phyloP scores from a whole-genome alignment of 2,329 filamentous ascomycete species.

The Cylindrodendrum hubeiense region DNA sequence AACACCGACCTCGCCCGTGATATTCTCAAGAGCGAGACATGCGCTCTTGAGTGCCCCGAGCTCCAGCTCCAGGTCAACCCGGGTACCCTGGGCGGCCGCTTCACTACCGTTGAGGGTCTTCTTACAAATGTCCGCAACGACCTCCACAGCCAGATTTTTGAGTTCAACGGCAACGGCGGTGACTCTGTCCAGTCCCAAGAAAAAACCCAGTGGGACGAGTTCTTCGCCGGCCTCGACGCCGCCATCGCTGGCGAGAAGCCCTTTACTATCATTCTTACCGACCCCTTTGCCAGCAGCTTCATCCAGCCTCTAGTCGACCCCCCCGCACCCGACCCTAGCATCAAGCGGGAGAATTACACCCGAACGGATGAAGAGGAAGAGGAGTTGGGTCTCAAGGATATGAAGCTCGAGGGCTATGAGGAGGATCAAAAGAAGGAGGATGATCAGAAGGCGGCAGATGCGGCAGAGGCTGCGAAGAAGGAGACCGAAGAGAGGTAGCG shows the following conservation, averaged over 20 bases:
- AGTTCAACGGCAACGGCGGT: constrained; percentile 76
- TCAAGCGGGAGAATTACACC: constrained; percentile 85
- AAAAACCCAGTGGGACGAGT: constrained; percentile 80
- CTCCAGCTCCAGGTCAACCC: constrained; percentile 89
- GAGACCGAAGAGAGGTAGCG: no score
- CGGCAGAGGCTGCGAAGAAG: not conserved
- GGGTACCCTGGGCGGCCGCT: constrained; percentile 93
- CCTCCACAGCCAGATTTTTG: constrained; percentile 88
- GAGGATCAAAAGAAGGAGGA: constrained; percentile 54
- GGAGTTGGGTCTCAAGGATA: constrained; percentile 89
- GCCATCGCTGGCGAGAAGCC: constrained; percentile 85
- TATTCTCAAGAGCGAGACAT: constrained; percentile 96
- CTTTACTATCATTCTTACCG: constrained; percentile 86
- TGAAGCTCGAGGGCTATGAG: constrained; percentile 90
- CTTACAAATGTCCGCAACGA: constrained; percentile 94
- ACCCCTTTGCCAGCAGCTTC: constrained; percentile 93
- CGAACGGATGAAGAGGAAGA: constrained; percentile 94
- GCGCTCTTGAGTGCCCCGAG: constrained; percentile 87
- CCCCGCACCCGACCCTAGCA: constrained; percentile 77
- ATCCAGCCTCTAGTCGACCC: constrained; percentile 91
- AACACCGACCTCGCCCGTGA: constrained; percentile 85
- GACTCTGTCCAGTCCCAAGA: constrained; percentile 80
- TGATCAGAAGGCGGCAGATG: constrained; percentile 30
- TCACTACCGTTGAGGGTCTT: constrained; percentile 96
- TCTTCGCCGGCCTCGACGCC: constrained; percentile 81